Base-by-base conservation (phyloP, 2,329 filamentous ascomycete genomes). In the Alternaria viburni region DNA sequence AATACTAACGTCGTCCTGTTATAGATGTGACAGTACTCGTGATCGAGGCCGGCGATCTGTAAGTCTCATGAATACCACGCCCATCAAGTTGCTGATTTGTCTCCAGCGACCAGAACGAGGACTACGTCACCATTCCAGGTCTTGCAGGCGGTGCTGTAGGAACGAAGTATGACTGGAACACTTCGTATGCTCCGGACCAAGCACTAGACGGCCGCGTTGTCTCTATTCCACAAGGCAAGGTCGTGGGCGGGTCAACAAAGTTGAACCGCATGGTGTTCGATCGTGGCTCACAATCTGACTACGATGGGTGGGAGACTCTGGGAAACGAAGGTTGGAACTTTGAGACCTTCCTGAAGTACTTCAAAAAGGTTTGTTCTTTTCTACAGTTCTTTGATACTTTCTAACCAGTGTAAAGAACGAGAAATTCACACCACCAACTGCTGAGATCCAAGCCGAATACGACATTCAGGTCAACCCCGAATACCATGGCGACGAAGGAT, bases 211-310 rank as follows among this genome's bases (percentile, higher is more conserved):
- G 67, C 10, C 71, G 71, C 5, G 55, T 46, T 21, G 46, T 68
- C 19, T 21, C 65, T 2, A 60, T 73, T 15, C 58, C 68, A 11
- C 62, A 66, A 25, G 72, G 72, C 13, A 74, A 65, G 49, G 25
- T 71, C 11, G 70, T 73, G 23, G 72, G 72, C n/a, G 72, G 72
- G 23, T 69, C 68, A 11, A 71, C 70, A 5, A 72, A 72, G 56
- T 52, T 85, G n/a, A 84, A 84, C 59, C 77, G 81, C 19, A 70
- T 78, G 66, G 71, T 72, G 3, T 74, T 74, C 52, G 73, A 77
- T 47, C 74, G 76, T 19, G 74, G 67, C 9, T 54, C 66, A 5
- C 70, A 65, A 43, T 68, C 72, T 9, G 77, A 79, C 28, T 79
- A 76, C 41, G 72, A 78, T 69, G 70, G 60, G 11, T 76, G 74